phyloP scores from a whole-genome alignment of 768 basidiomycete species.

The Rhizopogon salebrosus region DNA sequence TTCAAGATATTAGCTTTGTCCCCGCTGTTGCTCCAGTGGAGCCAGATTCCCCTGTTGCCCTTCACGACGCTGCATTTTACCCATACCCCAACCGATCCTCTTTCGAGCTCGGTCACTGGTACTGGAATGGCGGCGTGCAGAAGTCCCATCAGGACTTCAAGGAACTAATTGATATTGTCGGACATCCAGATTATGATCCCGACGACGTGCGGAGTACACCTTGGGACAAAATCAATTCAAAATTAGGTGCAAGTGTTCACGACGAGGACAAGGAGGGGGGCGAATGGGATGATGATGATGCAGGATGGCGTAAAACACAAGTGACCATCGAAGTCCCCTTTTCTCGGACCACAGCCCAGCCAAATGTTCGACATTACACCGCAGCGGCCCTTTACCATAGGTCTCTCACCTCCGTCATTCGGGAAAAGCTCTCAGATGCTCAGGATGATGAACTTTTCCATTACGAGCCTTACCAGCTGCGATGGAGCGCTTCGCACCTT shows the following conservation, averaged over 20 bases:
- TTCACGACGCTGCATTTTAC: background rate
- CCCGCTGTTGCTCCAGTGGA: background rate
- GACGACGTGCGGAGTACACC: background rate
- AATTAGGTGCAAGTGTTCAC: background rate
- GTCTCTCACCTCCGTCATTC: slow-evolving; percentile 9
- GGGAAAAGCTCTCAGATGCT: slow-evolving; percentile 9
- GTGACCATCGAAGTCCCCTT: slow-evolving; percentile 13
- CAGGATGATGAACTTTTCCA: slow-evolving; percentile 8
- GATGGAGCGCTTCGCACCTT: background rate
- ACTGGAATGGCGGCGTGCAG: slow-evolving; percentile 13
- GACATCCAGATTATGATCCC: background rate
- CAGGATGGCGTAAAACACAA: slow-evolving; percentile 10
- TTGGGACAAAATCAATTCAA: background rate
- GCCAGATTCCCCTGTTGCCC: background rate
- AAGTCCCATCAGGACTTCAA: slow-evolving; percentile 14
- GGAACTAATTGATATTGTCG: slow-evolving; percentile 8
- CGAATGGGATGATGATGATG: slow-evolving; percentile 9
- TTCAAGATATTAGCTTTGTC: slow-evolving; percentile 6
- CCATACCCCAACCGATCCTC: slow-evolving; percentile 13
- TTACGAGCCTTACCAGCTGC: slow-evolving; percentile 6
- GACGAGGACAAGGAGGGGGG: background rate
- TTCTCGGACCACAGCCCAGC: background rate
- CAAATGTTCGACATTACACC: background rate
- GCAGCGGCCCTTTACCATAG: slow-evolving; percentile 9
- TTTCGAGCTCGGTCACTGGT: slow-evolving; percentile 15